Conservation (phyloP, 441 rosid species). For the Theobroma grandiflorum region DNA sequence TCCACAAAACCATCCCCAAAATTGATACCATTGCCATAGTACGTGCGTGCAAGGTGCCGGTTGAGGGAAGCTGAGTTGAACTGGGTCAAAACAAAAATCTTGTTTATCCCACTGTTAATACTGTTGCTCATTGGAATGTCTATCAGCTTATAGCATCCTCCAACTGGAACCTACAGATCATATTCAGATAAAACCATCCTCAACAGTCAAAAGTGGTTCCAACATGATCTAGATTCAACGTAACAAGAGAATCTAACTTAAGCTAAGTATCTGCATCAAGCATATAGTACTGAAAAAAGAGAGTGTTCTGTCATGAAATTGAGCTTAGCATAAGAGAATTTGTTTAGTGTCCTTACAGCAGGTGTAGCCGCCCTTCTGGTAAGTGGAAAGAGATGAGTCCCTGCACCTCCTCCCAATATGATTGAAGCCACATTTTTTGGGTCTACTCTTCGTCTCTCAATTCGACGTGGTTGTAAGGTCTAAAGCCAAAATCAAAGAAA, state of each 20-base stretch:
- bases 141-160: constrained; percentile 90
- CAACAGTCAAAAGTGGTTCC: background rate
- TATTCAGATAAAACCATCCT: constrained; percentile 16
- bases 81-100: constrained; percentile 89
- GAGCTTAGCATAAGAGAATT: background rate
- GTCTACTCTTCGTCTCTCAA: constrained; percentile 67
- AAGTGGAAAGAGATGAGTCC: constrained; percentile 89
- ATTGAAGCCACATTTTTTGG: constrained; percentile 88
- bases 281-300: background rate
- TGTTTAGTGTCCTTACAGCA: constrained; percentile 60
- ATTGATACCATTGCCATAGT: constrained; percentile 84
- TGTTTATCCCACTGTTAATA: constrained; percentile 91
- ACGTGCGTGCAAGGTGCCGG: constrained; percentile 90
- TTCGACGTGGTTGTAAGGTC: constrained; percentile 54
- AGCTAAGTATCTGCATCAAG: background rate
- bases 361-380: constrained; percentile 90
- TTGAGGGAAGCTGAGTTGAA: constrained; percentile 95
- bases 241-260: background rate
- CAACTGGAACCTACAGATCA: constrained; percentile 80
- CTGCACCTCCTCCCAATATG: constrained; percentile 95
- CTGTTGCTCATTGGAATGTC: constrained; percentile 98
- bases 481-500: constrained; percentile 32
- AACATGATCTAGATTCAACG: background rate
- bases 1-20: constrained; percentile 97
- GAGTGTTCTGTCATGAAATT: background rate